phyloP scores from a whole-genome alignment of 495 filamentous ascomycete genomes.

The Talaromyces adpressus region DNA sequence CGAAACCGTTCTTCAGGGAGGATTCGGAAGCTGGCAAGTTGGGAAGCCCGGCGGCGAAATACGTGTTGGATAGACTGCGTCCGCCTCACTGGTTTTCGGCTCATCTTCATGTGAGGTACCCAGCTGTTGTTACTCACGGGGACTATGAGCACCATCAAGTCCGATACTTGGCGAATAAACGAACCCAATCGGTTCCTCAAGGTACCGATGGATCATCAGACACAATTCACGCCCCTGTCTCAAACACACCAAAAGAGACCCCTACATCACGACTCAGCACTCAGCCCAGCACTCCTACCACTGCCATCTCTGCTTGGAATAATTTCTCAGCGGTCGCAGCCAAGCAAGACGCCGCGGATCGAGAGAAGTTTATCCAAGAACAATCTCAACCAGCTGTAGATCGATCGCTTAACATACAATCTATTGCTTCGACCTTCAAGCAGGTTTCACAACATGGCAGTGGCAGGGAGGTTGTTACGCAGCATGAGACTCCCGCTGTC shows the following conservation, averaged over 20 bases:
- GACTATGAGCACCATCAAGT: conserved; percentile 14
- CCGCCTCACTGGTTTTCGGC: conserved; percentile 91
- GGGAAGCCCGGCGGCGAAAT: conserved; percentile 68
- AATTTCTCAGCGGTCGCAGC: conserved; percentile 23
- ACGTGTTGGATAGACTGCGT: conserved; percentile 71
- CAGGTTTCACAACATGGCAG: conserved; percentile 17
- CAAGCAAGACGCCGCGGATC: conserved; percentile 21
- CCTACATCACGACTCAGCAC: not conserved
- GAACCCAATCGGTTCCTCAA: not conserved
- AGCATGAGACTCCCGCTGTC: conserved; percentile 9
- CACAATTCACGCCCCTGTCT: not conserved
- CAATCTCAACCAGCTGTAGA: not conserved
- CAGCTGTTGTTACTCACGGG: conserved; percentile 62
- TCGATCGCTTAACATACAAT: not conserved
- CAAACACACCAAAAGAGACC: not conserved
- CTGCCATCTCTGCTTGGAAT: conserved; percentile 23
- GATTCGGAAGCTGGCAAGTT: conserved; percentile 69
- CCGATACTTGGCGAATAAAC: not conserved
- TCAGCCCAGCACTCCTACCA: not conserved
- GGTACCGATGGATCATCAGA: not conserved
- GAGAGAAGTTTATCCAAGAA: conserved; percentile 3
- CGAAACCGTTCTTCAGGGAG: conserved; percentile 62
- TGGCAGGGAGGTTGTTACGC: conserved; percentile 12
- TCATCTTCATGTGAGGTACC: conserved; percentile 82
- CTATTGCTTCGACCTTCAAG: conserved; percentile 15